Evolutionary conservation across 176 grass and related monocot species (phyloP).

Genomic region (Canna indica): DNA sequence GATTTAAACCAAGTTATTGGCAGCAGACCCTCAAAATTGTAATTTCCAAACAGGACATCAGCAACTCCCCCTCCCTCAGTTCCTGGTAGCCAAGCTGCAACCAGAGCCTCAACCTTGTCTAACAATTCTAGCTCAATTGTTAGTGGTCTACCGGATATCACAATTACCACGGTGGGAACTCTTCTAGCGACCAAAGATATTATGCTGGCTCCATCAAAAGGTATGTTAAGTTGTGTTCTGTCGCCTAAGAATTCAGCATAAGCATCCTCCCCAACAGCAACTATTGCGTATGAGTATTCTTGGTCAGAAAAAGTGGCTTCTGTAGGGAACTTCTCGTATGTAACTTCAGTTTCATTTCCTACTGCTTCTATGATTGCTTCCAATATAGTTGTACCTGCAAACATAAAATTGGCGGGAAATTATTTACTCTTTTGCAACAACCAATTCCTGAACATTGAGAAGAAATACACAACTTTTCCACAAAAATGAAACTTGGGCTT

Average conservation of each 20-base stretch:
- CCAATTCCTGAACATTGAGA: neutral
- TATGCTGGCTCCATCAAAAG: constrained; percentile 38
- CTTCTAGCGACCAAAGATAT: constrained; percentile 37
- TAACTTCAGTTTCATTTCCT: constrained; percentile 54
- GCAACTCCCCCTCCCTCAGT: constrained; percentile 57
- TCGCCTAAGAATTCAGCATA: constrained; percentile 66
- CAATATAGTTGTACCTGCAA: constrained; percentile 68
- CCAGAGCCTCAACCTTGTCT: constrained; percentile 50
- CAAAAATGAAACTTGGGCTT: neutral
- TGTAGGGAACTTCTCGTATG: constrained; percentile 46
- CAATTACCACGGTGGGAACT: constrained; percentile 50
- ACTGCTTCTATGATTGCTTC: constrained; percentile 50
- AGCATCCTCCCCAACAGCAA: constrained; percentile 68
- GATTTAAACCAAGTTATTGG: constrained; percentile 73
- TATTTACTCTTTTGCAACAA: neutral
- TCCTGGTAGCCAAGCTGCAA: constrained; percentile 76
- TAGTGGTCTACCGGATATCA: constrained; percentile 76
- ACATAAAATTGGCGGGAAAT: constrained; percentile 17
- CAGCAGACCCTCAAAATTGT: constrained; percentile 62
- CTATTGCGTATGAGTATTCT: constrained; percentile 51
- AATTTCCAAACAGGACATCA: constrained; percentile 75
- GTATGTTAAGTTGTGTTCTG: constrained; percentile 60
- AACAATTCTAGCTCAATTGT: constrained; percentile 44
- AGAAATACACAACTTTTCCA: neutral
- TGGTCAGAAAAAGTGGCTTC: constrained; percentile 34